Evolutionary conservation across 1,284 basidiomycete genomes (phyloP), one percentile per base, ranked within the genome.

Genomic region (Ganoderma boninense): DNA sequence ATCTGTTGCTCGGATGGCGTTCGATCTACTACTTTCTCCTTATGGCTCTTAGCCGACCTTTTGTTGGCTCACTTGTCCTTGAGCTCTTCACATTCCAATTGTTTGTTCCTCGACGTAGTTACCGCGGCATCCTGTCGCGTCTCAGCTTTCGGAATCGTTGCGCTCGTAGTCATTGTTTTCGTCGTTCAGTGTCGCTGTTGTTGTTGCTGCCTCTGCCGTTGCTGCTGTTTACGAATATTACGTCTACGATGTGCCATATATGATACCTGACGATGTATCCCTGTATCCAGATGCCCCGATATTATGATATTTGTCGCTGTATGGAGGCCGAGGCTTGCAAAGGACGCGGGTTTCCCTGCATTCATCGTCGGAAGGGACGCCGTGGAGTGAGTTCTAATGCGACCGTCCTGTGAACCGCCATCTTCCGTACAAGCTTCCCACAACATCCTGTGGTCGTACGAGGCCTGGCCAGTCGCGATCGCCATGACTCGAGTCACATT

Each of bases 251-350:
- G 35, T 62, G 40, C 71, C 68, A 70, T 74, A 67, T 65, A 63
- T 70, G 62, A 38, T 69, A 71, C 67, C 65, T 70, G 35, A 69
- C 64, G 65, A 72, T 74, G 69, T 74, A 68, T 62, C 65, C 65
- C 52, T 71, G 72, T 73, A 69, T 66, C 49, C 61, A 35, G 46
- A 68, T 61, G 64, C 56, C 57, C 46, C 62, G 62, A 64, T 61
- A 67, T 67, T 68, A 54, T 32, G 32, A 66, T 62, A 43, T 62
- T 5, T 64, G 16, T 57, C 14, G 16, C 32, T 18, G 13, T 69
- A n/a, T 44, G 62, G 49, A 64, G 26, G 44, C 23, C 26, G 5
- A 49, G 46, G n/a, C 14, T 23, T 56, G 29, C 54, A 26, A 56
- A 26, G 54, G 4, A 56, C 5, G 2, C 54, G 14, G 6, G 16